These are phyloP conservation scores for Rugonectria rugulosa DNA, from an alignment of 2,329 filamentous ascomycete species.

Conservation along the genomic window DNA sequence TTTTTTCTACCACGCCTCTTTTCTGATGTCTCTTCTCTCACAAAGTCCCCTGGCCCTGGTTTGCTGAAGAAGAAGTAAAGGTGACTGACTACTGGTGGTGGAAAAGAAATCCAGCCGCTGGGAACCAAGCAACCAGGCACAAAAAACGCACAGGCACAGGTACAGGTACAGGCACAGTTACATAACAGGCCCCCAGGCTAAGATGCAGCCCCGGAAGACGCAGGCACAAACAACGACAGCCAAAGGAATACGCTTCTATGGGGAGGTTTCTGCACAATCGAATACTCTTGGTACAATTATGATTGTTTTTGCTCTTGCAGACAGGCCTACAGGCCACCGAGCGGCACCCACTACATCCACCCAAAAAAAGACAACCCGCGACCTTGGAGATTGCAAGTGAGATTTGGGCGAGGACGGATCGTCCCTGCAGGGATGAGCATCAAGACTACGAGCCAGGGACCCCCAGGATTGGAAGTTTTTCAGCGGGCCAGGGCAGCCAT, in stretches of 20 bases:
- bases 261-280: neutral
- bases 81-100: conserved; percentile 20
- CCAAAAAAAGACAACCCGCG: conserved; percentile 20
- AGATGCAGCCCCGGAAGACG: neutral
- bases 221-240: neutral
- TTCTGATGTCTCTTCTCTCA: conserved; percentile 20
- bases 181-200: no score
- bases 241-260: conserved; percentile 6
- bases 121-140: conserved; percentile 13
- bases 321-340: neutral
- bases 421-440: conserved; percentile 44
- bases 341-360: conserved; percentile 18
- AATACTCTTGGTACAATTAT: no score
- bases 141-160: neutral
- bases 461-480: conserved; percentile 28
- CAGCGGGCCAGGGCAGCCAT: conserved; percentile 13
- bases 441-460: conserved; percentile 31
- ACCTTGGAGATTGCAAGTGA: conserved; percentile 42
- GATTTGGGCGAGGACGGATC: conserved; percentile 43
- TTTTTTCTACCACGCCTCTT: conserved; percentile 22
- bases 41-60: conserved; percentile 28
- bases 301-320: no score
- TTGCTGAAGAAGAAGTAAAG: conserved; percentile 21
- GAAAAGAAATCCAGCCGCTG: conserved; percentile 17
- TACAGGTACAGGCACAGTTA: neutral